Conservation (phyloP, 139 green algal species). For the Chlorella sp. region DNA sequence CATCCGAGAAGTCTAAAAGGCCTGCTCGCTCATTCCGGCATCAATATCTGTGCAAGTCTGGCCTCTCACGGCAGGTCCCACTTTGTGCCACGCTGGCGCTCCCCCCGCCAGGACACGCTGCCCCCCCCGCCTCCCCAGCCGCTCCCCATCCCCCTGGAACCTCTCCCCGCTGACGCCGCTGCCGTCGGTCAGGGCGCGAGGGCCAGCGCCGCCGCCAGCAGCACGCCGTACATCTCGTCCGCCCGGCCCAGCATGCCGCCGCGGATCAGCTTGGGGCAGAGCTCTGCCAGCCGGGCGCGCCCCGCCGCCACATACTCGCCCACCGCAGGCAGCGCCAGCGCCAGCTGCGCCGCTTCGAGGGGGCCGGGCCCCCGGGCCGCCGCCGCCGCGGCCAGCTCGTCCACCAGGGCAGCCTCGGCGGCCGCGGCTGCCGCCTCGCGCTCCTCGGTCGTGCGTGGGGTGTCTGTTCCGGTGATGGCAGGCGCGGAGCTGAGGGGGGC, state of each 20-base stretch:
- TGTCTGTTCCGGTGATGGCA: neutral
- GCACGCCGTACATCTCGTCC: neutral
- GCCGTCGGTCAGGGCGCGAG: too few species aligned
- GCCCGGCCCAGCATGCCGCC: slow-evolving; percentile 10
- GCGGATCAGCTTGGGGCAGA: neutral
- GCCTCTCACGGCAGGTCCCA: too few species aligned
- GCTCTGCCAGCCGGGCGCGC: neutral
- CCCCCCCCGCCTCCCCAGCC: too few species aligned
- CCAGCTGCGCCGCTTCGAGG: neutral
- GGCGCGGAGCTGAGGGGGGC: neutral
- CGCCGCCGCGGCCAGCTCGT: neutral
- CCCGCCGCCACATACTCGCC: neutral
- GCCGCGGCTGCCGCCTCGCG: neutral
- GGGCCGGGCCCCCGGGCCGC: neutral
- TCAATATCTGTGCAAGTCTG: too few species aligned
- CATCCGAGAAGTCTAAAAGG: too few species aligned
- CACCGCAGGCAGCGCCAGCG: neutral
- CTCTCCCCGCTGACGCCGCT: too few species aligned
- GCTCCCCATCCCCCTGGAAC: too few species aligned
- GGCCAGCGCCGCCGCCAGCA: slow-evolving; percentile 18
- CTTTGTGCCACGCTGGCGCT: too few species aligned
- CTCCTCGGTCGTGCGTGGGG: neutral
- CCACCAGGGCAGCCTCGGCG: slow-evolving; percentile 1
- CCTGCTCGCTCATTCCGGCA: too few species aligned
- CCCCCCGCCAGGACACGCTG: too few species aligned